Evolutionary conservation across 192 early-diverging fungal genomes (phyloP).

Genomic region (Entophlyctis luteolus): DNA sequence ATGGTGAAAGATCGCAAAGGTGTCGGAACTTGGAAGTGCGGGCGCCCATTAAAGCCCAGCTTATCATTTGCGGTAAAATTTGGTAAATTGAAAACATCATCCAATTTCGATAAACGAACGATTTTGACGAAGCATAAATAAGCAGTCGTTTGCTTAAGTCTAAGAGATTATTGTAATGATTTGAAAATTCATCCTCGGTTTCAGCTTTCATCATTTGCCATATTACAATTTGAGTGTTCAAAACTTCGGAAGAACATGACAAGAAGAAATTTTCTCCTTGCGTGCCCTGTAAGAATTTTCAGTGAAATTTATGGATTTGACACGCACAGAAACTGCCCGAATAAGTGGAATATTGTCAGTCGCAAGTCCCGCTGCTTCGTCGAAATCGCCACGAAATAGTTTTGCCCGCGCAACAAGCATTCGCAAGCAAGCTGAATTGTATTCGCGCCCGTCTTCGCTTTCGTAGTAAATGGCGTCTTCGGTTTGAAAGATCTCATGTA

Average conservation of each 20-base stretch:
- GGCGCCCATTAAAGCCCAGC: not conserved
- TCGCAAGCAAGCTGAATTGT: not conserved
- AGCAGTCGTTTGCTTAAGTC: not conserved
- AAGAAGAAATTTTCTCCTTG: not conserved
- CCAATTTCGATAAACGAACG: not conserved
- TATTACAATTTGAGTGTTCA: not conserved
- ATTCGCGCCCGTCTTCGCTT: not conserved
- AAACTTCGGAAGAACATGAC: not conserved
- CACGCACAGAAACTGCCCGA: not conserved
- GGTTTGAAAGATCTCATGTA: not conserved
- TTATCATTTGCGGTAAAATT: not conserved
- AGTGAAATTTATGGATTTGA: not conserved
- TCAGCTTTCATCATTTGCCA: not conserved
- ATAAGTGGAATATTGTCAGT: not conserved
- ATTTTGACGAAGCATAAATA: not conserved
- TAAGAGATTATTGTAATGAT: not conserved
- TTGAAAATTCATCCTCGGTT: not conserved
- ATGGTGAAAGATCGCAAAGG: no score
- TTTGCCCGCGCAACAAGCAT: not conserved
- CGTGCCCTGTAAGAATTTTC: not conserved
- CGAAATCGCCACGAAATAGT: not conserved
- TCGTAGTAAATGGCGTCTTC: not conserved
- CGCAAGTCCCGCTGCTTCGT: not conserved
- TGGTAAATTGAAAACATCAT: not conserved
- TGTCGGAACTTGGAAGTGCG: not conserved